Evolutionary conservation across 2,329 filamentous ascomycete species (phyloP), one percentile per base, ranked within the genome.

Genomic region (Neonectria faginata): DNA sequence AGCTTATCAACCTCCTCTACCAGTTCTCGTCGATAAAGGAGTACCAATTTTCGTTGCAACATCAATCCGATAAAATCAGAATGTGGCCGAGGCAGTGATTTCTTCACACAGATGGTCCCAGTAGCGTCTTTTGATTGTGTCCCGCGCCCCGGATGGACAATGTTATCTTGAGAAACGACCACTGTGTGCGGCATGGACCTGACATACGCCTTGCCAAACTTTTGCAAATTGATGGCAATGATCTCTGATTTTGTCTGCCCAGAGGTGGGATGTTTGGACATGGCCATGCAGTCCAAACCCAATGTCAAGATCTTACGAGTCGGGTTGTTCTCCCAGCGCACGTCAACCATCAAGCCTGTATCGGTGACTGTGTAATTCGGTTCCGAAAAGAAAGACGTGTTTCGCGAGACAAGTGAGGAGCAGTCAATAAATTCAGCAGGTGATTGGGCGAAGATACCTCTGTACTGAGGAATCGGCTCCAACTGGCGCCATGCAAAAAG

Each of bases 401-500:
- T 31, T 36, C 48, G 48, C 2, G 48, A 60, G 3, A 60, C 27
- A 18, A 60, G 57, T 8, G 22, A 60, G 3, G 39, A 44, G 48
- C 57, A 60, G 48, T 54, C 22, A 10, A 27, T 16, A 20, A 60
- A 60, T 18, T 60, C 57, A 7, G 36, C 31, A 3, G 57, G 57
- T 7, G 57, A 54, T 2, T 36, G 25, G 14, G 57, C 57, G 18
- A 53, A 52, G 12, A 54, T 47, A 4, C 57, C 57, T 20, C 57
- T 48, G 10, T 60, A 60, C 39, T 53, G 33, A 12, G 57, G 57
- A 27, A 31, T 36, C 8, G 57, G 48, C 20, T 39, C 22, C 5
- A 53, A 22, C 14, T 60, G 57, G n/a, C 48, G 48, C 57, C 57
- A 60, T 22, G 57, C 57, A 20, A 60, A 60, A 14, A 60, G 57